Conservation (phyloP, 257 asterid species). For the Capsicum pubescens region DNA sequence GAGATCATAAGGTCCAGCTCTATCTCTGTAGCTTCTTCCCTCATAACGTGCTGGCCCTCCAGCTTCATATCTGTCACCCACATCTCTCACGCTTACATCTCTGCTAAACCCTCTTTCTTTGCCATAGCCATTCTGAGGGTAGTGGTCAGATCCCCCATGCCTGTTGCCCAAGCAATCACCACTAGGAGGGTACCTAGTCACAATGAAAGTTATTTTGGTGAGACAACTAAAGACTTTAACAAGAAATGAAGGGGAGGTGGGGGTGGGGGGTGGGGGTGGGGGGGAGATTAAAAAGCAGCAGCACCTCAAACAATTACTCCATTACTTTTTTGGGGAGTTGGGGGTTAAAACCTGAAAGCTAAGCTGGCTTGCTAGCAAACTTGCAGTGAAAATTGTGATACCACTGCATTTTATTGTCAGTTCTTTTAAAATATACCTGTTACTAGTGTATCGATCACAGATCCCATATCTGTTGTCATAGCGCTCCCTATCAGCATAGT, state of each 20-base stretch:
- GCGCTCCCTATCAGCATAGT: constrained; percentile 58
- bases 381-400: constrained; percentile 1
- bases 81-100: constrained; percentile 21
- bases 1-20: constrained; percentile 35
- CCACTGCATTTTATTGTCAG: not conserved
- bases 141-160: constrained; percentile 70
- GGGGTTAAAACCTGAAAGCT: constrained; percentile 5
- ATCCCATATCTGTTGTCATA: constrained; percentile 72
- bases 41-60: constrained; percentile 34
- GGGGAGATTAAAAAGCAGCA: not conserved
- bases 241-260: not conserved
- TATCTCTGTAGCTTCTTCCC: constrained; percentile 33
- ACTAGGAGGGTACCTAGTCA: constrained; percentile 63
- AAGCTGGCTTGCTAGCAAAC: not conserved
- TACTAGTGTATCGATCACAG: constrained; percentile 68
- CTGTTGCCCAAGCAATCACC: constrained; percentile 77
- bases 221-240: not conserved
- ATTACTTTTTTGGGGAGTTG: constrained; percentile 1
- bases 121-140: constrained; percentile 69
- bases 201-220: not conserved
- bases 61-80: constrained; percentile 30
- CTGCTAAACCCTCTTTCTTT: constrained; percentile 30
- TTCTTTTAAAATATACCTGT: constrained; percentile 54
- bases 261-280: not conserved
- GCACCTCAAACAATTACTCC: not conserved